Conservation (phyloP, 164 flowering plant species). For the Magnolia kwangsiensis region DNA sequence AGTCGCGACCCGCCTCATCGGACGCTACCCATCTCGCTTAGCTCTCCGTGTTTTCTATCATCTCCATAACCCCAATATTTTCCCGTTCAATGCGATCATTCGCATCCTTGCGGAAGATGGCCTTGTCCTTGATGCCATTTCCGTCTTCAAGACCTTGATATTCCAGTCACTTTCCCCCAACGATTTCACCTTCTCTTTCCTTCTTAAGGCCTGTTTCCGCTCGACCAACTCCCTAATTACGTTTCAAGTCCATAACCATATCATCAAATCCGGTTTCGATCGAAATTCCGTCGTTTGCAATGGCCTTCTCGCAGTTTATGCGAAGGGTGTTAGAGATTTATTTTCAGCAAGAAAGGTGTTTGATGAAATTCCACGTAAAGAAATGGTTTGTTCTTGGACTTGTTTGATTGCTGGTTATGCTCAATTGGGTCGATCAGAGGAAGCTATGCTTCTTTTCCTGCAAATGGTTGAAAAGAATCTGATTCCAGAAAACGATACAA, state of each 20-base stretch:
- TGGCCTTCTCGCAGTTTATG: constrained; percentile 45
- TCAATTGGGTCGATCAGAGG: constrained; percentile 30
- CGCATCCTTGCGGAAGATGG: constrained; percentile 43
- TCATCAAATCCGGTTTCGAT: constrained; percentile 41
- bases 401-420: constrained; percentile 60
- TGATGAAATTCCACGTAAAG: constrained; percentile 53
- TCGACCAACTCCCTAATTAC: constrained; percentile 8
- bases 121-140: constrained; percentile 24
- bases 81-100: constrained; percentile 59
- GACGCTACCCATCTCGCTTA: constrained; percentile 41
- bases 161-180: constrained; percentile 41
- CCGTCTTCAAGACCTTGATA: constrained; percentile 29
- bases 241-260: constrained; percentile 40
- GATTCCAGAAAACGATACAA: constrained; percentile 49
- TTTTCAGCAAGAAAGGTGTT: constrained; percentile 42
- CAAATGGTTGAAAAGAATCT: constrained; percentile 40
- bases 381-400: constrained; percentile 44
- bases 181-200: constrained; percentile 54
- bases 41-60: constrained; percentile 39
- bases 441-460: constrained; percentile 43
- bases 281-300: constrained; percentile 42
- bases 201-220: constrained; percentile 49
- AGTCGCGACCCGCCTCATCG: constrained; percentile 59
- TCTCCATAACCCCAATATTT: constrained; percentile 48
- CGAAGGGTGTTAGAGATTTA: constrained; percentile 39